phyloP scores from a whole-genome alignment of 2,329 filamentous ascomycete species.

The Fusarium nisikadoi region DNA sequence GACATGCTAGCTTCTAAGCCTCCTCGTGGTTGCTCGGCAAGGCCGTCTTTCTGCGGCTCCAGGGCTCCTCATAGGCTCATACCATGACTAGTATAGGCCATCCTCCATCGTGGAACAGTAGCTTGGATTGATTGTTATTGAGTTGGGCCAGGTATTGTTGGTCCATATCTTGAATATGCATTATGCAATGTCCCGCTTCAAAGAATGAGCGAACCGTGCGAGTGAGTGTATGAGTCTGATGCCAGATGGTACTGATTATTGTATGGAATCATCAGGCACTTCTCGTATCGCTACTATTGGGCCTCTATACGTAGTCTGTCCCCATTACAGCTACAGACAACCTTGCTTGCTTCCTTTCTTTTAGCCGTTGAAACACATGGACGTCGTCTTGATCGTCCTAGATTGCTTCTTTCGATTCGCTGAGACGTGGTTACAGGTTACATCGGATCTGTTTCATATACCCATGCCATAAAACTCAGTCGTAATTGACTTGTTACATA shows the following conservation, averaged over 20 bases:
- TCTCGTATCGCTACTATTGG: background rate
- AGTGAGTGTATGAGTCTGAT: background rate
- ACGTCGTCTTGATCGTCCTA: slow-evolving; percentile 21
- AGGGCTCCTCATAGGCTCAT: slow-evolving; percentile 6
- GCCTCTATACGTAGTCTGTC: background rate
- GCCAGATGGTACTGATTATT: background rate
- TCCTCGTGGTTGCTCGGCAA: slow-evolving; percentile 30
- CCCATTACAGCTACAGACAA: background rate
- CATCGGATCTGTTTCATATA: slow-evolving; percentile 1
- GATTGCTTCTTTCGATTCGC: slow-evolving; percentile 18
- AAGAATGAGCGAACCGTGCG: slow-evolving; percentile 22
- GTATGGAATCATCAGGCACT: background rate
- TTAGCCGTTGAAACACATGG: slow-evolving; percentile 28
- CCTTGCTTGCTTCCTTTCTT: slow-evolving; percentile 19
- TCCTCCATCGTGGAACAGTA: background rate
- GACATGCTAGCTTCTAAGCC: slow-evolving; percentile 8
- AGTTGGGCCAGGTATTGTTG: background rate
- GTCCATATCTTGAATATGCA: background rate
- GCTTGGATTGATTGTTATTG: background rate
- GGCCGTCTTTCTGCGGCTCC: slow-evolving; percentile 9
- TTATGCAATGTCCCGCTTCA: background rate
- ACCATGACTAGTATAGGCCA: slow-evolving; percentile 23
- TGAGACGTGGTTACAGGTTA: slow-evolving; percentile 37
- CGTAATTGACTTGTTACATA: background rate
- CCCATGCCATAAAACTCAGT: background rate